Percentiles rank a stretch among this genome's conserved stretches.
These are phyloP conservation scores for Cyclotella cryptica DNA, from an alignment of 108 stramenopile species.

Conservation along the genomic window DNA sequence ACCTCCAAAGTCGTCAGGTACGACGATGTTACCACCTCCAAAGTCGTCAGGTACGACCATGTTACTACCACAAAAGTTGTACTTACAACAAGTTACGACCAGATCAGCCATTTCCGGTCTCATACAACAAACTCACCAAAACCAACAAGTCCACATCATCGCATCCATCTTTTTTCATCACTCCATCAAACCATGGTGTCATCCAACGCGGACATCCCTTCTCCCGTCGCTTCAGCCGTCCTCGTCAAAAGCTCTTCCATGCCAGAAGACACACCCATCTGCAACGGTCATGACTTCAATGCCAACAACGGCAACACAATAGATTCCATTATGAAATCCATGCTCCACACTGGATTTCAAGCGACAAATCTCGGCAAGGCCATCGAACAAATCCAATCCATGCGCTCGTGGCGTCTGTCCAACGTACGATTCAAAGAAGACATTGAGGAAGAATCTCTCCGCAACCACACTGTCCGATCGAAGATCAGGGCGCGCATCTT, in stretches of 20 bases:
- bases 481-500: slow-evolving; percentile 94
- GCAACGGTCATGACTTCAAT: slow-evolving; percentile 91
- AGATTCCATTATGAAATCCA: slow-evolving; percentile 82
- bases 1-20: too few relatives aligned
- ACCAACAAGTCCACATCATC: background rate
- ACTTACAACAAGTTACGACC: too few relatives aligned
- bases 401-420: slow-evolving; percentile 94
- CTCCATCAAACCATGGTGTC: background rate
- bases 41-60: too few relatives aligned
- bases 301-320: slow-evolving; percentile 34
- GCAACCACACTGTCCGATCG: slow-evolving; percentile 58
- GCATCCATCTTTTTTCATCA: too few relatives aligned
- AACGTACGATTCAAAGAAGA: slow-evolving; percentile 79
- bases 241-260: slow-evolving; percentile 73
- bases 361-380: slow-evolving; percentile 96
- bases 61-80: too few relatives aligned
- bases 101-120: too few relatives aligned
- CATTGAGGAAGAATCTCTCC: slow-evolving; percentile 82
- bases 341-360: slow-evolving; percentile 93
- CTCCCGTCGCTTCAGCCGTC: slow-evolving; percentile 84
- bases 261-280: slow-evolving; percentile 61
- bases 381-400: slow-evolving; percentile 92
- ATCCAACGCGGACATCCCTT: slow-evolving; percentile 79
- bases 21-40: too few relatives aligned
- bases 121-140: too few relatives aligned